phyloP scores from a whole-genome alignment of 2,329 filamentous ascomycete species.

The Graphium sp. region DNA sequence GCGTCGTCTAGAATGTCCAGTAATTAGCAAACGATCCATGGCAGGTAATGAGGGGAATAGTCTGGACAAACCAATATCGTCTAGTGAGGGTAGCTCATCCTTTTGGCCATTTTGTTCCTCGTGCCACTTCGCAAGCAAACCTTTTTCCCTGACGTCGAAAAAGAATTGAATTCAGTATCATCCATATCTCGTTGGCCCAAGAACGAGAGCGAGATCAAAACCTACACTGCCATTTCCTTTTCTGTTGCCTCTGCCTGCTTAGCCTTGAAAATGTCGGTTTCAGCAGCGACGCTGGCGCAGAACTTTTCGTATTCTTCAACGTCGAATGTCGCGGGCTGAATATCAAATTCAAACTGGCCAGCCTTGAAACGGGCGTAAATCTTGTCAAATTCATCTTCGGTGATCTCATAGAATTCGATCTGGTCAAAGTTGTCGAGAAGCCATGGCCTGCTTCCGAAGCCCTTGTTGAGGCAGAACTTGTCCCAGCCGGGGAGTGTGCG shows the following conservation, averaged over 20 bases:
- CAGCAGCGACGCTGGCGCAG: slow-evolving; percentile 7
- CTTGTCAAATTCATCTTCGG: slow-evolving; percentile 12
- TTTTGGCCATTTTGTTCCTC: slow-evolving; percentile 8
- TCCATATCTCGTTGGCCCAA: too few species aligned
- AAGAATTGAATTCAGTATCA: too few species aligned
- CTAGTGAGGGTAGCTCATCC: slow-evolving; percentile 1
- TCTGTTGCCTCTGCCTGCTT: slow-evolving; percentile 7
- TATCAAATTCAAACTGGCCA: slow-evolving; percentile 12
- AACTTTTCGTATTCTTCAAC: slow-evolving; percentile 11
- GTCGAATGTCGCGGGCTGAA: slow-evolving; percentile 11
- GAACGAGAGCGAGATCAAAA: too few species aligned
- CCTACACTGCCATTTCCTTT: too few species aligned
- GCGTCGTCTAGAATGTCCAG: slow-evolving; percentile 9
- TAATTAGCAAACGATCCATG: neutral
- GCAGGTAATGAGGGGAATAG: neutral
- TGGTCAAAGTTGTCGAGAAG: slow-evolving; percentile 17
- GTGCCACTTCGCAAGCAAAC: slow-evolving; percentile 14
- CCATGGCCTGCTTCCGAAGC: slow-evolving; percentile 14
- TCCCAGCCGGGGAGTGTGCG: slow-evolving; percentile 14
- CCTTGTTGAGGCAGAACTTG: slow-evolving; percentile 6
- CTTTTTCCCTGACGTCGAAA: slow-evolving; percentile 12
- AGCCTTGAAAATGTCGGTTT: slow-evolving; percentile 8
- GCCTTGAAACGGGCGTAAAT: slow-evolving; percentile 10
- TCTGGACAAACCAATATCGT: neutral
- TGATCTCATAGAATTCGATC: slow-evolving; percentile 13